Conservation (phyloP, 805 yeast genomes). For the Kuraishia borneana region DNA sequence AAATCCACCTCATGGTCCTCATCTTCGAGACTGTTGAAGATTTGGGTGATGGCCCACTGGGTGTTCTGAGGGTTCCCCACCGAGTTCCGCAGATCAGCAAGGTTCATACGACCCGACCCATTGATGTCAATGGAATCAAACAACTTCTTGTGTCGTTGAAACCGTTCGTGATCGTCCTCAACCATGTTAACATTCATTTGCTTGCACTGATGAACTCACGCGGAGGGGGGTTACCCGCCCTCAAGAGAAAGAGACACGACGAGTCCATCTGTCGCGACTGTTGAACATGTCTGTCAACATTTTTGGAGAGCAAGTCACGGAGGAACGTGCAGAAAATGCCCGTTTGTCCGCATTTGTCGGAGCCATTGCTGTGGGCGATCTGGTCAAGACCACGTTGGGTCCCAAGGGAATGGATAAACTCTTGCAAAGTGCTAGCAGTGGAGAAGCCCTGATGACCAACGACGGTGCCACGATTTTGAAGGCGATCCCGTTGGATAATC, state of each 20-base stretch:
- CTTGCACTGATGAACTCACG: too few relatives aligned
- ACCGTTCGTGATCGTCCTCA: neutral
- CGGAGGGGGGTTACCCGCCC: neutral
- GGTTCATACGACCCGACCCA: conserved; percentile 37
- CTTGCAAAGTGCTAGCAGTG: conserved; percentile 76
- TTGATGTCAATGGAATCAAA: conserved; percentile 32
- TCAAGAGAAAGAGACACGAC: neutral
- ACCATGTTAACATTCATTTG: too few relatives aligned
- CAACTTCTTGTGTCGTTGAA: conserved; percentile 23
- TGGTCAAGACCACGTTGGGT: conserved; percentile 88
- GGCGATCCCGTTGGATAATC: conserved; percentile 90
- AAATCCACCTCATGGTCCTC: conserved; percentile 48
- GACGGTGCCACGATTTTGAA: conserved; percentile 97
- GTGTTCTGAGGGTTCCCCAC: conserved; percentile 60
- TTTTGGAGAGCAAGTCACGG: conserved; percentile 94
- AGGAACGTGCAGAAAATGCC: conserved; percentile 97
- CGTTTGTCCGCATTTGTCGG: conserved; percentile 96
- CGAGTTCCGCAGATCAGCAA: too few relatives aligned
- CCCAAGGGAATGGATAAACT: conserved; percentile 99
- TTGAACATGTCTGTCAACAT: conserved; percentile 66
- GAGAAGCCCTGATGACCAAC: conserved; percentile 75
- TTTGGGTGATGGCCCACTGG: conserved; percentile 42
- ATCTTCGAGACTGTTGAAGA: conserved; percentile 53
- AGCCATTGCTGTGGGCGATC: conserved; percentile 97
- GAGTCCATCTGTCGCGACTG: neutral